These are phyloP conservation scores for Wickerhamiella musiphila DNA, from an alignment of 805 yeast genomes.

Conservation along the genomic window DNA sequence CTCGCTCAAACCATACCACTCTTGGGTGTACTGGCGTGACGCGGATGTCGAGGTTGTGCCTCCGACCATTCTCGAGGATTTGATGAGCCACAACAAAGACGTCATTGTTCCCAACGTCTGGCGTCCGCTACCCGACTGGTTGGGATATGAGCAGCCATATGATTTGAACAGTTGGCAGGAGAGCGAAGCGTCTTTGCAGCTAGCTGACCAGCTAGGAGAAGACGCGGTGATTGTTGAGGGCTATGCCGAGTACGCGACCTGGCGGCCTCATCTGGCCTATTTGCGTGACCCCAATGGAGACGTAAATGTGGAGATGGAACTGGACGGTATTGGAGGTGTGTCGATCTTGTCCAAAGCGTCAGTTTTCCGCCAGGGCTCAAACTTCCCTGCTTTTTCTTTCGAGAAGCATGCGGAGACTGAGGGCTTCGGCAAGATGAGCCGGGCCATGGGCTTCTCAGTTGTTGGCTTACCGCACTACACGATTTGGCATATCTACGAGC, in stretches of 20 bases:
- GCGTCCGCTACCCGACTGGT: conserved; percentile 89
- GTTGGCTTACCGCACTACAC: conserved; percentile 91
- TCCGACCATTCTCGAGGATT: conserved; percentile 68
- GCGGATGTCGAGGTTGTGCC: conserved; percentile 95
- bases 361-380: conserved; percentile 76
- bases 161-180: conserved; percentile 96
- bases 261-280: conserved; percentile 95
- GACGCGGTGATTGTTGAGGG: conserved; percentile 97
- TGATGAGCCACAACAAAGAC: conserved; percentile 84
- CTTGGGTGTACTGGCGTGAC: conserved; percentile 97
- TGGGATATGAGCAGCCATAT: conserved; percentile 84
- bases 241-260: conserved; percentile 89
- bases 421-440: conserved; percentile 84
- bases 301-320: conserved; percentile 77
- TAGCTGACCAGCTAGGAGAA: conserved; percentile 46
- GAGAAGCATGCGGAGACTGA: conserved; percentile 96
- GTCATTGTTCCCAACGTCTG: conserved; percentile 95
- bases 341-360: conserved; percentile 75
- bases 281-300: conserved; percentile 90
- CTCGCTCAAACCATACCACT: conserved; percentile 82
- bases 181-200: conserved; percentile 44
- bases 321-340: conserved; percentile 97
- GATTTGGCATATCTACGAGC: conserved; percentile 95
- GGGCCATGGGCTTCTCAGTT: conserved; percentile 74
- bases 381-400: conserved; percentile 92